These are phyloP conservation scores for Brassica incana DNA, from an alignment of 345 rosid genomes.

Conservation along the genomic window DNA sequence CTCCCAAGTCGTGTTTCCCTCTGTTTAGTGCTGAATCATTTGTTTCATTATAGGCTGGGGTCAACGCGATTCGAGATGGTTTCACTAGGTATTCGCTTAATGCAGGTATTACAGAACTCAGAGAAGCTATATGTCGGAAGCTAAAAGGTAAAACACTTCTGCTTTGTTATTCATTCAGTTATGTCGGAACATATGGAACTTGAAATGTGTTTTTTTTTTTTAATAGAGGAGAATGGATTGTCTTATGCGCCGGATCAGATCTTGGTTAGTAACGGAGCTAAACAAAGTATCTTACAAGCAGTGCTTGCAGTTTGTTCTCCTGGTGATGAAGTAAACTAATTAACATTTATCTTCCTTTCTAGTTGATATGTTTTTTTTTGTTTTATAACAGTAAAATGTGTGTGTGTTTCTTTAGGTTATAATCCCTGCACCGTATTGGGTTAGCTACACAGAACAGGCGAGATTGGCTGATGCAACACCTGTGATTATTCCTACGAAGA, in stretches of 20 bases:
- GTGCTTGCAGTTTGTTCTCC: conserved; percentile 91
- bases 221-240: conserved; percentile 82
- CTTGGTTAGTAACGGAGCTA: conserved; percentile 95
- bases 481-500: conserved; percentile 76
- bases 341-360: background rate
- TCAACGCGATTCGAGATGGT: conserved; percentile 82
- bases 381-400: background rate
- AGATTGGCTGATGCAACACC: conserved; percentile 96
- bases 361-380: background rate
- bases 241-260: conserved; percentile 80
- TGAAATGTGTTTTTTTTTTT: conserved; percentile 3
- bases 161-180: background rate
- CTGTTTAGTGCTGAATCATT: background rate
- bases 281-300: conserved; percentile 80
- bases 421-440: conserved; percentile 96
- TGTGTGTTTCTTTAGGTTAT: conserved; percentile 56
- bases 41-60: conserved; percentile 63
- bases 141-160: conserved; percentile 57
- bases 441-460: conserved; percentile 97
- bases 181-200: background rate
- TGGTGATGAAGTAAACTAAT: conserved; percentile 78
- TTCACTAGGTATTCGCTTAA: conserved; percentile 68
- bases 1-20: background rate
- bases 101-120: conserved; percentile 83
- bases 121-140: conserved; percentile 82